A percentile compares a stretch with the other conserved stretches of the same genome.
Evolutionary conservation across 768 basidiomycete genomes (phyloP).

Genomic region (Collybia nuda): DNA sequence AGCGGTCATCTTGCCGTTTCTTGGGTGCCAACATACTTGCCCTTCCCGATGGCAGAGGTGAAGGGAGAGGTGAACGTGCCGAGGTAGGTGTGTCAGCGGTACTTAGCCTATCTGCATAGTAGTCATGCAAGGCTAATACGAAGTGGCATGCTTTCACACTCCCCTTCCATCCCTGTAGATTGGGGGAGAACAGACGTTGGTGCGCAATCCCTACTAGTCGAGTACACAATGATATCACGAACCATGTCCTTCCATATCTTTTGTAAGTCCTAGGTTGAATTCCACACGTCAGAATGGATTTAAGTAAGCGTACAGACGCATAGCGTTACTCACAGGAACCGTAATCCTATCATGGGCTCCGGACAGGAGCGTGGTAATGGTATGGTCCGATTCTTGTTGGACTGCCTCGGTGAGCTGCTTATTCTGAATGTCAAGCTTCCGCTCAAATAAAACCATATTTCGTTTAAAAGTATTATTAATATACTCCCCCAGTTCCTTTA

Average conservation of each 20-base stretch:
- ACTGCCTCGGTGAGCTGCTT: conserved; percentile 32
- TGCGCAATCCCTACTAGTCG: not conserved
- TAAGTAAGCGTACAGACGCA: too few relatives aligned
- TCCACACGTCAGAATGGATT: too few relatives aligned
- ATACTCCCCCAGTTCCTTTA: conserved; percentile 35
- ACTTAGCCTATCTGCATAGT: conserved; percentile 26
- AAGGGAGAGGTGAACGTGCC: conserved; percentile 9
- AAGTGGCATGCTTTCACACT: conserved; percentile 54
- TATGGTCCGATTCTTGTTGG: conserved; percentile 31
- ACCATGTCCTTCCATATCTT: conserved; percentile 57
- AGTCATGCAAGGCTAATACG: conserved; percentile 41
- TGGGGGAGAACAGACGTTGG: not conserved
- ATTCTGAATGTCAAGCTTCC: conserved; percentile 45
- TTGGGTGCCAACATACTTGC: conserved; percentile 7
- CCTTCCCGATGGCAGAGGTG: conserved; percentile 13
- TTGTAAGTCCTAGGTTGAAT: conserved; percentile 38
- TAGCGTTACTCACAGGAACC: conserved; percentile 30
- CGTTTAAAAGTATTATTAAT: conserved; percentile 32
- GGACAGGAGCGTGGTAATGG: conserved; percentile 36
- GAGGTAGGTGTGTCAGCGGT: conserved; percentile 6
- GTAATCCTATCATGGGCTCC: conserved; percentile 46
- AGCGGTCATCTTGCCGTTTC: conserved; percentile 30
- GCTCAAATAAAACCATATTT: conserved; percentile 43
- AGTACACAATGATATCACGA: conserved; percentile 1
- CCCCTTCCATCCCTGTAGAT: conserved; percentile 45